Conservation (phyloP, 192 early-diverging fungal genomes). For the Gamsiella multidivaricata region DNA sequence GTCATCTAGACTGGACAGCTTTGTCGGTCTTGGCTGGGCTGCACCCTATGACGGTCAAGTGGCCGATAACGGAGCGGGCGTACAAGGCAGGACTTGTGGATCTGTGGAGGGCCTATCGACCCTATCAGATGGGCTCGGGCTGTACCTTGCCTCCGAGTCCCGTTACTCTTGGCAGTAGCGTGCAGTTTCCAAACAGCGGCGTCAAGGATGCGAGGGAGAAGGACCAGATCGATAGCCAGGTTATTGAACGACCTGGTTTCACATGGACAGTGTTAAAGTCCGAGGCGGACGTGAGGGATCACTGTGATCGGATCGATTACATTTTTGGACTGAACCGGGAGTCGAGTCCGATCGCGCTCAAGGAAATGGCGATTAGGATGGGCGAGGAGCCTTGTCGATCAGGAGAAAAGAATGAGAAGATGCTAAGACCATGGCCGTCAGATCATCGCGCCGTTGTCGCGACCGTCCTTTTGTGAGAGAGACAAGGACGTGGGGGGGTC, state of each 20-base stretch:
- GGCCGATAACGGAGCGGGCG: constrained; percentile 35
- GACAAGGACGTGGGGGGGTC: background rate
- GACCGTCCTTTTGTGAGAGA: constrained; percentile 31
- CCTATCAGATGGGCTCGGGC: background rate
- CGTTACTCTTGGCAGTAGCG: background rate
- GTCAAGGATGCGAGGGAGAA: background rate
- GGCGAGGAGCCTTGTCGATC: constrained; percentile 29
- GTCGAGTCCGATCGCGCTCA: constrained; percentile 50
- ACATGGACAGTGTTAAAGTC: constrained; percentile 24
- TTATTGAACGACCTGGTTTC: constrained; percentile 44
- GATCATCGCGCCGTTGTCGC: constrained; percentile 48
- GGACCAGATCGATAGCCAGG: constrained; percentile 16
- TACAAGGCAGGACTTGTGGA: constrained; percentile 52
- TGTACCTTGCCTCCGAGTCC: constrained; percentile 10
- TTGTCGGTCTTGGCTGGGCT: constrained; percentile 38
- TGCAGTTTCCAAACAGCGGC: background rate
- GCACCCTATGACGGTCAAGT: constrained; percentile 44
- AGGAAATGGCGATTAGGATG: constrained; percentile 36
- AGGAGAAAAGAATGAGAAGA: constrained; percentile 49
- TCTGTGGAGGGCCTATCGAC: constrained; percentile 40
- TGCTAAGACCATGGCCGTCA: constrained; percentile 40
- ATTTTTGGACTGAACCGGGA: constrained; percentile 45
- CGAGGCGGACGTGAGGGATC: constrained; percentile 27
- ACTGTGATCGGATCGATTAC: constrained; percentile 49
- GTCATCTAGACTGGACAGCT: constrained; percentile 55